A percentile compares a stretch with the other conserved stretches of the same genome.
These are phyloP conservation scores for Fusarium sp. DNA, from an alignment of 2,329 filamentous ascomycete species.

Conservation along the genomic window DNA sequence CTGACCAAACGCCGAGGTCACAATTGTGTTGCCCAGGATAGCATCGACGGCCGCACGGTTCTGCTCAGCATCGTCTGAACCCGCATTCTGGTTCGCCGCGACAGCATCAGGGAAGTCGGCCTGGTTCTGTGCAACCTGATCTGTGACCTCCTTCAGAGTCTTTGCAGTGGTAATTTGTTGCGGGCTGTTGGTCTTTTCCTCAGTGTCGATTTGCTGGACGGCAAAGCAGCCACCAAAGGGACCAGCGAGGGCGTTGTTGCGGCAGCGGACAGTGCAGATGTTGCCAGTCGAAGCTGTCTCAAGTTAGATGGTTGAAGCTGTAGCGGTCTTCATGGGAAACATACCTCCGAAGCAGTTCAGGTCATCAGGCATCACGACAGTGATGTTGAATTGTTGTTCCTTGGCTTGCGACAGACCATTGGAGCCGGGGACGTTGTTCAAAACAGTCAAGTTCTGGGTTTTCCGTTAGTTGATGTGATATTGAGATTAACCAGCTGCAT, in stretches of 20 bases:
- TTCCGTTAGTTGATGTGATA: not conserved
- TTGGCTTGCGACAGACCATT: slow-evolving; percentile 70
- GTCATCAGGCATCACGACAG: slow-evolving; percentile 63
- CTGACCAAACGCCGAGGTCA: slow-evolving; percentile 47
- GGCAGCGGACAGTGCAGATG: slow-evolving; percentile 69
- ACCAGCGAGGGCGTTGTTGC: slow-evolving; percentile 68
- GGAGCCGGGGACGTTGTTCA: slow-evolving; percentile 69
- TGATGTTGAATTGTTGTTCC: slow-evolving; percentile 67
- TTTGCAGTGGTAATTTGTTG: slow-evolving; percentile 60
- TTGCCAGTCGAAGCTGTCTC: slow-evolving; percentile 65
- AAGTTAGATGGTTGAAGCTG: not conserved
- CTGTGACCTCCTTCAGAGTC: slow-evolving; percentile 57
- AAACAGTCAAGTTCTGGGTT: slow-evolving; percentile 58
- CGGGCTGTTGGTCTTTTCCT: slow-evolving; percentile 57
- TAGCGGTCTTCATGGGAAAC: slow-evolving; percentile 1
- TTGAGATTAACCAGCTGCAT: accelerated
- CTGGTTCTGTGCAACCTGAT: slow-evolving; percentile 64
- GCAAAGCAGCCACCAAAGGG: slow-evolving; percentile 71
- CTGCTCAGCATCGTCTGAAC: slow-evolving; percentile 42
- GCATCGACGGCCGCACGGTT: slow-evolving; percentile 55
- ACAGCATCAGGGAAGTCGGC: slow-evolving; percentile 59
- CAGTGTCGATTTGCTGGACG: slow-evolving; percentile 64
- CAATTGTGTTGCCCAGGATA: slow-evolving; percentile 48
- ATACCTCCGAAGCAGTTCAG: slow-evolving; percentile 64
- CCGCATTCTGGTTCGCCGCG: slow-evolving; percentile 58